Percentiles rank a stretch among this genome's conserved stretches.
Evolutionary conservation across 1,139 yeast genomes (phyloP).

Genomic region (Hansenula sp.): DNA sequence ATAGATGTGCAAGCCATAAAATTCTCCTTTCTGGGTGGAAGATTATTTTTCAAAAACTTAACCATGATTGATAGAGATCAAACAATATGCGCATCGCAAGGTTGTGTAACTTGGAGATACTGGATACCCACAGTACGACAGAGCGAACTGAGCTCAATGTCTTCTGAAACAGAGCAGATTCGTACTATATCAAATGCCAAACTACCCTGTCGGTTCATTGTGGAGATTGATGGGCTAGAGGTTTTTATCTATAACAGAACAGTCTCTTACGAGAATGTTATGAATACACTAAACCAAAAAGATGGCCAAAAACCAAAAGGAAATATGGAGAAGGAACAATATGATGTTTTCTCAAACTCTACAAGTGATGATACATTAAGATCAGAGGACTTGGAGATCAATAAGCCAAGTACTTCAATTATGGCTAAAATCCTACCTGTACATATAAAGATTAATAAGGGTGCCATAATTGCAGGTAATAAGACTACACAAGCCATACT

Average conservation of each 20-base stretch:
- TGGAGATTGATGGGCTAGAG: conserved; percentile 75
- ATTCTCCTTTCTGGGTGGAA: conserved; percentile 76
- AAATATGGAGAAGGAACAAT: conserved; percentile 21
- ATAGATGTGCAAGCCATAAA: conserved; percentile 70
- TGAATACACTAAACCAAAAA: conserved; percentile 36
- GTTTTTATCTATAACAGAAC: conserved; percentile 77
- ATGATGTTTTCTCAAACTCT: conserved; percentile 21
- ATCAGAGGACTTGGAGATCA: conserved; percentile 2
- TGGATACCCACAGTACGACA: conserved; percentile 64
- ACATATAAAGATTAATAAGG: conserved; percentile 53
- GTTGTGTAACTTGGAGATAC: conserved; percentile 84
- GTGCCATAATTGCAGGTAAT: conserved; percentile 79
- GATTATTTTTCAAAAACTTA: conserved; percentile 72
- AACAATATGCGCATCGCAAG: conserved; percentile 64
- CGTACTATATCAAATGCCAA: conserved; percentile 31
- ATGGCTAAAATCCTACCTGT: conserved; percentile 53
- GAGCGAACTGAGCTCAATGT: conserved; percentile 32
- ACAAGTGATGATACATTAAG: conserved; percentile 9
- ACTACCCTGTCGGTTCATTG: conserved; percentile 56
- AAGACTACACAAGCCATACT: conserved; percentile 69
- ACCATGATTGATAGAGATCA: conserved; percentile 68
- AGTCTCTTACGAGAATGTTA: conserved; percentile 66
- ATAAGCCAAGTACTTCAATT: conserved; percentile 9
- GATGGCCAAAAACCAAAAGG: conserved; percentile 3
- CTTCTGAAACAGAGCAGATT: conserved; percentile 24